Conservation (phyloP, 164 flowering plant genomes). For the Aristolochia fimbriata region DNA sequence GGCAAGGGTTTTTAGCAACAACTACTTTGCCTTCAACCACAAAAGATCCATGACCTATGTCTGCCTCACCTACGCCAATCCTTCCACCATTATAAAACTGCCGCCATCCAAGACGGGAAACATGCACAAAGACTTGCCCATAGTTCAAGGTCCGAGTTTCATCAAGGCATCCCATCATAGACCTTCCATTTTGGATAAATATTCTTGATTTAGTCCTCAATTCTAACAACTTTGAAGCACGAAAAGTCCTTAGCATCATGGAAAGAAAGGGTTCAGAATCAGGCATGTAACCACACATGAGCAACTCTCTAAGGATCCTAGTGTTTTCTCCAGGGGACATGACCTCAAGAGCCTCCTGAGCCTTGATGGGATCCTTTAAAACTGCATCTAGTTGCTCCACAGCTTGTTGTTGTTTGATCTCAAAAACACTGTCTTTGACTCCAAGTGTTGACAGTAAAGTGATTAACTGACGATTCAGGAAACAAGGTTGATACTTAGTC, state of each 20-base stretch:
- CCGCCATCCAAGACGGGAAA: slow-evolving; percentile 25
- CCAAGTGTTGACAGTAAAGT: slow-evolving; percentile 86
- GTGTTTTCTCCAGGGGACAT: slow-evolving; percentile 73
- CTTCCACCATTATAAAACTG: slow-evolving; percentile 10
- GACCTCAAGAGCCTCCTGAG: slow-evolving; percentile 52
- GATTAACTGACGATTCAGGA: slow-evolving; percentile 73
- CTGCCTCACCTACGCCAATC: not conserved
- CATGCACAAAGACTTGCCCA: slow-evolving; percentile 81
- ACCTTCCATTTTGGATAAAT: slow-evolving; percentile 53
- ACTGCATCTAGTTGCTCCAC: slow-evolving; percentile 47
- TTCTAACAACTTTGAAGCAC: slow-evolving; percentile 59
- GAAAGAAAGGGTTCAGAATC: slow-evolving; percentile 73
- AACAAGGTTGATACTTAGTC: slow-evolving; percentile 79
- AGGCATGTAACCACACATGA: slow-evolving; percentile 72
- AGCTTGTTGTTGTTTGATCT: slow-evolving; percentile 57
- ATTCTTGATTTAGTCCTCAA: slow-evolving; percentile 57
- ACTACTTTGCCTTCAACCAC: slow-evolving; percentile 44
- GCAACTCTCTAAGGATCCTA: slow-evolving; percentile 64
- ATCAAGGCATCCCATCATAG: slow-evolving; percentile 92
- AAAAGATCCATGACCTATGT: slow-evolving; percentile 6
- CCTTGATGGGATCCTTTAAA: slow-evolving; percentile 48
- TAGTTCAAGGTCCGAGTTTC: slow-evolving; percentile 71
- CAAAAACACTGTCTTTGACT: slow-evolving; percentile 50
- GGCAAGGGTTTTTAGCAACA: slow-evolving; percentile 92
- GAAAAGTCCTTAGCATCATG: slow-evolving; percentile 73